These are phyloP conservation scores for Meredithiella fracta DNA, from an alignment of 2,329 filamentous ascomycete genomes.

Conservation along the genomic window DNA sequence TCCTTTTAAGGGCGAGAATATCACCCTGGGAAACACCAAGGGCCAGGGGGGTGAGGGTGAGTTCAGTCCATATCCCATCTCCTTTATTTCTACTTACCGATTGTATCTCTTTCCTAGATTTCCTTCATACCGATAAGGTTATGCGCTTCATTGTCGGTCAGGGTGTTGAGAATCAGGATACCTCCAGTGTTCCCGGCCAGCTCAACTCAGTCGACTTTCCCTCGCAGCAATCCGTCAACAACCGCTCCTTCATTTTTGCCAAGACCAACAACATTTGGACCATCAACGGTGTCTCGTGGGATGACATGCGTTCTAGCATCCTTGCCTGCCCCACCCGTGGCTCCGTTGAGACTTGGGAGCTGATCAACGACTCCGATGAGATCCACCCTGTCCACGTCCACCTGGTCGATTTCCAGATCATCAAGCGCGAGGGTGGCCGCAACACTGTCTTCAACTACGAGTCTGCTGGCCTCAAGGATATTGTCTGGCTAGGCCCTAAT, in stretches of 20 bases:
- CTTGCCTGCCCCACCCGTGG: slow-evolving; percentile 31
- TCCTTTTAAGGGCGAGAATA: slow-evolving; percentile 29
- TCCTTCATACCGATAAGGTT: slow-evolving; percentile 32
- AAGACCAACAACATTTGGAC: slow-evolving; percentile 29
- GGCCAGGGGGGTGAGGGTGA: slow-evolving; percentile 11
- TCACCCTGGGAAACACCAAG: slow-evolving; percentile 23
- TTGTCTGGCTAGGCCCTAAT: slow-evolving; percentile 35
- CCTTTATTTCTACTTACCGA: neutral
- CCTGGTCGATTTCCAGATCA: slow-evolving; percentile 39
- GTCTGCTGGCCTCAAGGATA: slow-evolving; percentile 37
- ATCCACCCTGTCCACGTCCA: slow-evolving; percentile 42
- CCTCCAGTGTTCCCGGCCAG: slow-evolving; percentile 20
- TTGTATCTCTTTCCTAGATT: slow-evolving; percentile 23
- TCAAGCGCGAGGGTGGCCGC: slow-evolving; percentile 30
- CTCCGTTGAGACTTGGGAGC: slow-evolving; percentile 32
- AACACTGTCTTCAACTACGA: slow-evolving; percentile 33
- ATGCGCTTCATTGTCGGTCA: slow-evolving; percentile 35
- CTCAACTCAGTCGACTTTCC: slow-evolving; percentile 27
- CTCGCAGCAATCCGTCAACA: slow-evolving; percentile 20
- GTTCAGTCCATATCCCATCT: neutral
- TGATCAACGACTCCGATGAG: slow-evolving; percentile 33
- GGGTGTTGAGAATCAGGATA: slow-evolving; percentile 21
- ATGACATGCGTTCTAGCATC: slow-evolving; percentile 30
- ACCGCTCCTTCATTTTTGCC: slow-evolving; percentile 31
- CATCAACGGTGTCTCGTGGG: slow-evolving; percentile 34